A percentile compares a stretch with the other conserved stretches of the same genome.
These are phyloP conservation scores for Pseudocercospora fuligena DNA, from an alignment of 2,329 filamentous ascomycete species.

Conservation along the genomic window DNA sequence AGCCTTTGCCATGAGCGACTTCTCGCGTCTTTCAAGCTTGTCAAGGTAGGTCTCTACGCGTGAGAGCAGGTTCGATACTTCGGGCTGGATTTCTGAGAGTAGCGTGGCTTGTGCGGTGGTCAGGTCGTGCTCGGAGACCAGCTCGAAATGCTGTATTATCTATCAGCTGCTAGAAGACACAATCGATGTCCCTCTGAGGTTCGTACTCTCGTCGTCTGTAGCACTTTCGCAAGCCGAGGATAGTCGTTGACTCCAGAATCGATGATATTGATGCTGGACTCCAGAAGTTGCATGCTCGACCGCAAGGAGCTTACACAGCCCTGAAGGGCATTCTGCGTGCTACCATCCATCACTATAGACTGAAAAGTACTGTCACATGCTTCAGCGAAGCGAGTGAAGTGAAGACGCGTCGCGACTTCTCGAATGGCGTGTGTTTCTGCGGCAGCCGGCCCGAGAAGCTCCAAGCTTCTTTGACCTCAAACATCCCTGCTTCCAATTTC, in stretches of 20 bases:
- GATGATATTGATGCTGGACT: constrained; percentile 66
- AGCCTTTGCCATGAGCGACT: constrained; percentile 79
- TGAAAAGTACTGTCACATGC: constrained; percentile 7
- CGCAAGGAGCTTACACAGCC: constrained; percentile 65
- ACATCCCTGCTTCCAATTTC: background rate
- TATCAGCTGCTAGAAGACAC: constrained; percentile 8
- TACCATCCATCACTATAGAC: constrained; percentile 34
- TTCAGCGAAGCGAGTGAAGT: background rate
- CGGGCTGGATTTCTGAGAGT: constrained; percentile 87
- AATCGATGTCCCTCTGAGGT: too few relatives aligned
- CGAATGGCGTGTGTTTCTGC: background rate
- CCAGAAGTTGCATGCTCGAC: constrained; percentile 64
- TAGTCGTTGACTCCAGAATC: constrained; percentile 68
- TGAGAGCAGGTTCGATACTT: constrained; percentile 76
- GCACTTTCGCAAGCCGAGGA: constrained; percentile 64
- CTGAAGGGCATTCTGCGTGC: constrained; percentile 48
- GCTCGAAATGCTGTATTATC: constrained; percentile 78
- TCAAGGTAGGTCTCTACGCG: constrained; percentile 84
- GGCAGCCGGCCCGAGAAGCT: background rate
- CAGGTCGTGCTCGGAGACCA: constrained; percentile 83
- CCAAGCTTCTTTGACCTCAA: background rate
- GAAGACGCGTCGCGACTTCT: constrained; percentile 13
- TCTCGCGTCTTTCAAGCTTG: constrained; percentile 79
- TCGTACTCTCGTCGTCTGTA: constrained; percentile 65
- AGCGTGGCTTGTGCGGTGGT: constrained; percentile 81